Base-by-base conservation (phyloP, 192 early-diverging fungal species). In the Oehlia diaphana region DNA sequence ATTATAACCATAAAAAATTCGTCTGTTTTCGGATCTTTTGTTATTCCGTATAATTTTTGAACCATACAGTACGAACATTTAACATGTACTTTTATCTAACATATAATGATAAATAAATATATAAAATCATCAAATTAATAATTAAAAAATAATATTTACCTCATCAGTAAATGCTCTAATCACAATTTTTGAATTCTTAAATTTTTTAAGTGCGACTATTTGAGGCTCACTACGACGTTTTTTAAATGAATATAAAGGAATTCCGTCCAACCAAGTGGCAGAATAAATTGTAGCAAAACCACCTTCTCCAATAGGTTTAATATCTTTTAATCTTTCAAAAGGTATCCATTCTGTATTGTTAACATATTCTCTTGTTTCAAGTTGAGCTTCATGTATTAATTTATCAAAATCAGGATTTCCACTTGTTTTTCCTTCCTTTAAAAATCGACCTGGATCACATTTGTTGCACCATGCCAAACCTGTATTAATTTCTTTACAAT, bases 41-140 rank as follows among this genome's bases (percentile, higher is more conserved):
- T 75, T 37, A 75, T 75, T 19, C 74, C 74, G n/a, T 63, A 75
- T n/a, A 63, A 33, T 39, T 39, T 39, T 39, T 39, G 37, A 7
- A 39, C 7, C 2, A 39, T 7, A 39, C 37, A 39, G 7, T 5
- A 4, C 6, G 7, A 39, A 39, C 37, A 39, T 39, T 39, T 5
- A 39, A 39, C 37, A 39, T 39, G 37, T 39, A 39, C 37, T 23
- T 35, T 58, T 10, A 75, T 4, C 9, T 21, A 35, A 63, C 33
- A 33, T 58, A 63, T 21, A 63, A 35, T 10, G n/a, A 63, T 63
- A 63, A 8, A 62, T 35, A 37, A 31, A 26, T 26, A 28, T 74
- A 39, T 39, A 39, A 39, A 39, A 39, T 39, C 37, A 39, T 39
- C 37, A 39, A 39, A 39, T 39, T 39, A 6, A 39, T 39, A 39